Evolutionary conservation across 495 filamentous ascomycete genomes (phyloP).

Genomic region (Podospora anserina): DNA sequence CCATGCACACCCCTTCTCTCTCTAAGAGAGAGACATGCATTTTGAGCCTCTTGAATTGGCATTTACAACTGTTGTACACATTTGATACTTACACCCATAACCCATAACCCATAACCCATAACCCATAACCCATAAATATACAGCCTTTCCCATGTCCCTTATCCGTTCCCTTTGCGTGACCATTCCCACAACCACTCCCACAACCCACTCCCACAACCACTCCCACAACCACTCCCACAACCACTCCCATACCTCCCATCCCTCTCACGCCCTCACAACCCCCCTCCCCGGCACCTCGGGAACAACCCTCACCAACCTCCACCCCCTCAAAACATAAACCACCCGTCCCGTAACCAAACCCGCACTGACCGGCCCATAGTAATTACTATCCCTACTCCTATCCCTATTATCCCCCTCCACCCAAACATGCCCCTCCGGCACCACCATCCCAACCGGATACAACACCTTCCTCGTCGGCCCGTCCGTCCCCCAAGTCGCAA

Average conservation of each 20-base stretch:
- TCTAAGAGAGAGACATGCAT: neutral
- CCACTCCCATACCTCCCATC: slow-evolving; percentile 46
- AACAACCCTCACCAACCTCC: slow-evolving; percentile 51
- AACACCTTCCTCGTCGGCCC: slow-evolving; percentile 58
- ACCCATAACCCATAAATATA: neutral
- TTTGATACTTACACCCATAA: neutral
- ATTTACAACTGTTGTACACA: neutral
- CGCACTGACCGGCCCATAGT: slow-evolving; percentile 64
- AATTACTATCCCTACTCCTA: slow-evolving; percentile 67
- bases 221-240: slow-evolving; percentile 26
- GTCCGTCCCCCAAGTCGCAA: slow-evolving; percentile 68
- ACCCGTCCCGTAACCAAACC: slow-evolving; percentile 62
- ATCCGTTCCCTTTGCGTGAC: too few species aligned
- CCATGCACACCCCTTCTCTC: neutral
- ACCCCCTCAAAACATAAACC: slow-evolving; percentile 52
- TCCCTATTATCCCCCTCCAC: slow-evolving; percentile 66
- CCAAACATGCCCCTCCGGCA: slow-evolving; percentile 75
- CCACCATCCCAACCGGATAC: slow-evolving; percentile 53
- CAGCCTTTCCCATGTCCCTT: slow-evolving; percentile 1
- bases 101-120: neutral
- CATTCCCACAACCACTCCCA: slow-evolving; percentile 4
- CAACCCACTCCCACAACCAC: neutral
- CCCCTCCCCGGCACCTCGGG: slow-evolving; percentile 60
- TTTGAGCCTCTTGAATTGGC: neutral
- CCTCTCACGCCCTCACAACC: slow-evolving; percentile 58